Evolutionary conservation across 1,139 yeast genomes (phyloP).

Genomic region (Maudiozyma humilis): DNA sequence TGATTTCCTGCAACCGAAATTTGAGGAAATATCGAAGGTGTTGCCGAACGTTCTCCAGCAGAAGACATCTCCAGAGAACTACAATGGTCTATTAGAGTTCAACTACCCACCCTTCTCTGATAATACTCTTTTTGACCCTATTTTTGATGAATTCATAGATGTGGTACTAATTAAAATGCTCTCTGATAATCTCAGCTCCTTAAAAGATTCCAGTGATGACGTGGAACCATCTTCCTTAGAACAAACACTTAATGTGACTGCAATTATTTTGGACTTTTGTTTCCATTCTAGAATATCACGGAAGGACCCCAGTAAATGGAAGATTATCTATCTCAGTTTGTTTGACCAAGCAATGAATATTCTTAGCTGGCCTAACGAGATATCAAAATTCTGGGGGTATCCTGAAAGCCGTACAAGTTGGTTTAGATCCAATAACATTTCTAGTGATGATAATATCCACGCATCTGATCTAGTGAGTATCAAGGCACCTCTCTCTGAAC

Average conservation of each 20-base stretch:
- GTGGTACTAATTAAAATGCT: constrained; percentile 14
- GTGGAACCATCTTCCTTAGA: not conserved
- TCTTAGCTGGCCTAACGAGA: constrained; percentile 22
- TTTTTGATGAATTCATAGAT: constrained; percentile 14
- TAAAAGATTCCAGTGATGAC: constrained; percentile 7
- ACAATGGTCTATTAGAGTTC: constrained; percentile 8
- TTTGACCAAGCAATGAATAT: constrained; percentile 17
- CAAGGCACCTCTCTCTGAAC: constrained; percentile 26
- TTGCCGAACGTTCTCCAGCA: constrained; percentile 1
- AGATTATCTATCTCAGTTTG: constrained; percentile 20
- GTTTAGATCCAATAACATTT: constrained; percentile 21
- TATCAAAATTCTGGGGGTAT: constrained; percentile 25
- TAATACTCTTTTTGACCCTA: not conserved
- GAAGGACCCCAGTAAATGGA: constrained; percentile 14
- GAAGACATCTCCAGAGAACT: constrained; percentile 6
- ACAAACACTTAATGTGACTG: constrained; percentile 10
- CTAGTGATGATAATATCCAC: constrained; percentile 15
- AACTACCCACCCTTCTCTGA: constrained; percentile 12
- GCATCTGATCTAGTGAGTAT: constrained; percentile 24
- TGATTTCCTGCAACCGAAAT: constrained; percentile 2
- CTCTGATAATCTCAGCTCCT: constrained; percentile 11
- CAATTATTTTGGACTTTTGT: constrained; percentile 18
- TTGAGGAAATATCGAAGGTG: constrained; percentile 1
- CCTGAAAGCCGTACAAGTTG: constrained; percentile 25
- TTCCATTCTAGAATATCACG: constrained; percentile 17